Evolutionary conservation across 495 filamentous ascomycete genomes (phyloP), one percentile per base, ranked within the genome.

Genomic region (Talaromyces ruber): DNA sequence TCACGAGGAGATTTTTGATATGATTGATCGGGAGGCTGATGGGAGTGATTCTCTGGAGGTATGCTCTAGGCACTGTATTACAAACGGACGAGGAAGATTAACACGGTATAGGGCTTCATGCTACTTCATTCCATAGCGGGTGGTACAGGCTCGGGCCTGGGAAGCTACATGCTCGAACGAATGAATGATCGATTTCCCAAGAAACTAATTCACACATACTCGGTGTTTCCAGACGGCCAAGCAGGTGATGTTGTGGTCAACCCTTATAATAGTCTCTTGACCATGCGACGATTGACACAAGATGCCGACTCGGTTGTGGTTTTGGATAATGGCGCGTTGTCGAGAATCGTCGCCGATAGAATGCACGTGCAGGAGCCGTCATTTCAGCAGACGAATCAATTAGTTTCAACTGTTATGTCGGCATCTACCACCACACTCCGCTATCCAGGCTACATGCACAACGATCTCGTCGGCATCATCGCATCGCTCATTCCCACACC

Each of bases 381-480:
- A 0, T 97, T 97, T 72, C 88, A 93, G 60, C 94, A 98, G 71
- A 98, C 95, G 11, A 98, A 98, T 72, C 95, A 97, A 71, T 81
- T 98, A 26, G 93, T 96, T 9, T 96, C 93, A 28, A 98, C 95
- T 2, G 95, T 98, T 65, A 98, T 98, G 94, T 97, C 93, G 25
- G 94, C 95, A 9, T 93, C 91, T 67, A 98, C 94, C 1, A 97
- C 93, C 6, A 96, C 94, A 7, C 87, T 98, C 32, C 84, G 94
- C 62, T 98, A 98, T 72, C 94, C 94, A 1, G 94, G 95, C 26
- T 98, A 98, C 70, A 98, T 98, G 95, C 94, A 98, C 77, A 98
- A 98, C 71, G 94, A 98, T 70, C 88, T 98, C 7, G 93, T 95
- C 65, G 92, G 93, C 68, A 97, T 98, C 69, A 86, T 98, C 53